Percentiles rank a stretch among this genome's conserved stretches.
These are phyloP conservation scores for Penicillium chermesinum DNA, from an alignment of 495 filamentous ascomycete genomes.

Conservation along the genomic window DNA sequence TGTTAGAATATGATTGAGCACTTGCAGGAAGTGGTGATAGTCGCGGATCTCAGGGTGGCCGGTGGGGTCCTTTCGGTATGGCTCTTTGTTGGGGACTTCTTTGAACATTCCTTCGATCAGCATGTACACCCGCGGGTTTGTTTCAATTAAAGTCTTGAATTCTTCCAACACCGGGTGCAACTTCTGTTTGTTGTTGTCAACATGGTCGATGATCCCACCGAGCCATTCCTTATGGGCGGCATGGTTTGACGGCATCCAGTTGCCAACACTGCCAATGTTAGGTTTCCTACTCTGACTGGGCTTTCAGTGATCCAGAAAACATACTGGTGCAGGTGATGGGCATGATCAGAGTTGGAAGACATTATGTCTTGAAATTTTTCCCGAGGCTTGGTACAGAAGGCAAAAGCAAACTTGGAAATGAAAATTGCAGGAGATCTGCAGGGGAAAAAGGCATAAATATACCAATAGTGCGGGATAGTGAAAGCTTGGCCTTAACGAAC, in stretches of 20 bases:
- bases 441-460: no score
- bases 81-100: constrained; percentile 52
- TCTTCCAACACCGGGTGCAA: constrained; percentile 36
- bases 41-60: constrained; percentile 56
- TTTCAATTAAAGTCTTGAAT: constrained; percentile 45
- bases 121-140: constrained; percentile 35
- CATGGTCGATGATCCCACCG: constrained; percentile 27
- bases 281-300: background rate
- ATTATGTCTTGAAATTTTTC: no score
- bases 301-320: background rate
- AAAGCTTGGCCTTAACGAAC: no score
- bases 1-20: constrained; percentile 60
- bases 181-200: constrained; percentile 17
- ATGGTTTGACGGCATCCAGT: constrained; percentile 35
- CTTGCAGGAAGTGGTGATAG: constrained; percentile 58
- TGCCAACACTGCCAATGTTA: constrained; percentile 16
- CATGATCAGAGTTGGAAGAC: background rate
- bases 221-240: constrained; percentile 33
- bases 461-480: no score
- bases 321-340: constrained; percentile 4
- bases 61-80: constrained; percentile 57
- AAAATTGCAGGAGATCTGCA: no score
- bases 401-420: no score
- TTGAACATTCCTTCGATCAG: constrained; percentile 54
- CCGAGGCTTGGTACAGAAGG: no score